Conservation (phyloP, 176 grass and related monocot species). For the Eremochloa ophiuroides region DNA sequence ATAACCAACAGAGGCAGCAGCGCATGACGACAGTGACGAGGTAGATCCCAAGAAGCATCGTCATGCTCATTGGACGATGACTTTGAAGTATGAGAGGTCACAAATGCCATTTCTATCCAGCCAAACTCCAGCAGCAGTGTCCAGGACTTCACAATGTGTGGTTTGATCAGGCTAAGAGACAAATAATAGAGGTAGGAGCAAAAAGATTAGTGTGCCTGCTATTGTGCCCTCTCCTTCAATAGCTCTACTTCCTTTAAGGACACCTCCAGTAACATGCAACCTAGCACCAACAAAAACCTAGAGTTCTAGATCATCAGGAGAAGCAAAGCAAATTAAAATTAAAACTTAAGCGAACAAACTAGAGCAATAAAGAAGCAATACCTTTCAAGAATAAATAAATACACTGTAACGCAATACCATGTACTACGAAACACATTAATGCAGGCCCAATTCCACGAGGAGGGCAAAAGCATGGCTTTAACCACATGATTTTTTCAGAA, state of each 20-base stretch:
- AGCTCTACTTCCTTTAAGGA: conserved; percentile 90
- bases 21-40: conserved; percentile 96
- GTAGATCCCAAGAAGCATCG: conserved; percentile 76
- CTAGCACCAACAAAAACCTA: conserved; percentile 97
- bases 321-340: conserved; percentile 29
- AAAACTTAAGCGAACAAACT: not conserved
- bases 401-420: not conserved
- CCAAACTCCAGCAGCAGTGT: conserved; percentile 99
- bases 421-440: not conserved
- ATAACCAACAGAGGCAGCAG: conserved; percentile 73
- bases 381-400: conserved; percentile 15
- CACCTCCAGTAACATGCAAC: conserved; percentile 97
- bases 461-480: not conserved
- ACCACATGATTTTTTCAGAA: not conserved
- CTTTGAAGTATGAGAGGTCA: conserved; percentile 72
- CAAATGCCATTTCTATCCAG: conserved; percentile 97
- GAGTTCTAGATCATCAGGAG: conserved; percentile 35
- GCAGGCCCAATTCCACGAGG: not conserved
- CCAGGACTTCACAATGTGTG: conserved; percentile 67
- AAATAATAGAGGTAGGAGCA: conserved; percentile 4
- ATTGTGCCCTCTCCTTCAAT: conserved; percentile 88
- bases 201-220: conserved; percentile 51
- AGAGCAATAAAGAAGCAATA: conserved; percentile 14
- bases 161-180: conserved; percentile 24
- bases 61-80: conserved; percentile 75